phyloP scores from a whole-genome alignment of 148 eudicot species.

The Amaranthus hypochondriacus region DNA sequence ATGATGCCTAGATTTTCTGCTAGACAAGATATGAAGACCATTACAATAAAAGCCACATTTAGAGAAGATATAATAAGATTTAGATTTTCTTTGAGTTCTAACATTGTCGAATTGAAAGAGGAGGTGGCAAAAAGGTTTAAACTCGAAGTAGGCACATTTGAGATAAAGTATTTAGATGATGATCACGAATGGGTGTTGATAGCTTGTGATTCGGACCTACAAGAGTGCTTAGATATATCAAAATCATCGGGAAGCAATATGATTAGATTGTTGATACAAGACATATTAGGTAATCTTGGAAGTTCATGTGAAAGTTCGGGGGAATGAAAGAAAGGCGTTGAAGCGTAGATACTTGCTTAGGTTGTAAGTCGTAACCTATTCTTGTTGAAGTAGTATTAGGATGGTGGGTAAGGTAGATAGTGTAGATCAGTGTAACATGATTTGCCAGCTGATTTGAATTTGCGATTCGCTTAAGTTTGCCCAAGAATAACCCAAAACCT shows the following conservation, averaged over 20 bases:
- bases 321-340: conserved; percentile 23
- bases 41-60: conserved; percentile 73
- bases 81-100: conserved; percentile 45
- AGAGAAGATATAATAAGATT: conserved; percentile 82
- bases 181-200: conserved; percentile 78
- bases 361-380: conserved; percentile 28
- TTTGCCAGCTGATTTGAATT: too few relatives aligned
- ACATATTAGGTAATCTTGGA: conserved; percentile 44
- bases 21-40: conserved; percentile 48
- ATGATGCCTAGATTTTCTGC: conserved; percentile 32
- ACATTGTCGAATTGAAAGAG: conserved; percentile 50
- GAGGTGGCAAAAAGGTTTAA: conserved; percentile 75
- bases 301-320: conserved; percentile 68
- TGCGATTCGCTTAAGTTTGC: too few relatives aligned
- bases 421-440: conserved; percentile 15
- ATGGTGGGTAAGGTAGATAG: conserved; percentile 3
- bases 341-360: conserved; percentile 35
- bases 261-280: conserved; percentile 60
- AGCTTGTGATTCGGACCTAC: conserved; percentile 68
- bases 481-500: too few relatives aligned
- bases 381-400: conserved; percentile 31
- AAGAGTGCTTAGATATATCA: conserved; percentile 59
- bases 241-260: conserved; percentile 52
- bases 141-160: conserved; percentile 67
- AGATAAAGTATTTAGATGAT: conserved; percentile 80